Conservation (phyloP, 1,284 basidiomycete genomes). For the Papiliotrema terrestris region DNA sequence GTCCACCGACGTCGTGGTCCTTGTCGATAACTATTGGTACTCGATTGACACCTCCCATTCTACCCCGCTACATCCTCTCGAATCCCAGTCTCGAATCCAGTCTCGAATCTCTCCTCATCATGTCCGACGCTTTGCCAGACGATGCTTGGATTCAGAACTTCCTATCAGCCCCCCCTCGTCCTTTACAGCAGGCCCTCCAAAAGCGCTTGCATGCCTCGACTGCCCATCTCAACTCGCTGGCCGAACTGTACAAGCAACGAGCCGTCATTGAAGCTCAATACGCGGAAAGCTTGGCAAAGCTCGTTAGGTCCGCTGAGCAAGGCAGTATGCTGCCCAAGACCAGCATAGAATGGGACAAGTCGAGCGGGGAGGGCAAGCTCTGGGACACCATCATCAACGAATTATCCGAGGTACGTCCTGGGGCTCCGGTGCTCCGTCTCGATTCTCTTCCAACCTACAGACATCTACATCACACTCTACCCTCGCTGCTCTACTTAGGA, state of each 20-base stretch:
- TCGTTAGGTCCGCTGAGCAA: conserved; percentile 45
- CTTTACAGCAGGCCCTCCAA: conserved; percentile 35
- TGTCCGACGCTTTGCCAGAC: conserved; percentile 38
- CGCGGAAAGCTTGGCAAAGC: conserved; percentile 52
- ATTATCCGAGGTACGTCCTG: conserved; percentile 35
- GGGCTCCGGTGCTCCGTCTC: conserved; percentile 4
- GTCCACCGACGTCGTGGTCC: too few species aligned
- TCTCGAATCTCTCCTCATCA: conserved; percentile 9
- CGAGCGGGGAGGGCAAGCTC: conserved; percentile 35
- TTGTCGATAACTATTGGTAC: too few species aligned
- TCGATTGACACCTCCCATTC: too few species aligned
- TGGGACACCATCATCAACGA: conserved; percentile 44
- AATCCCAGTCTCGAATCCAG: neutral
- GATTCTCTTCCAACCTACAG: conserved; percentile 9
- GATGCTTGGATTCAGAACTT: conserved; percentile 43
- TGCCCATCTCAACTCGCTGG: conserved; percentile 45
- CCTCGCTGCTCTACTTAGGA: conserved; percentile 28
- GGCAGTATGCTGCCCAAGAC: conserved; percentile 31
- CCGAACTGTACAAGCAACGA: conserved; percentile 53
- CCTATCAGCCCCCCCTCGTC: conserved; percentile 31
- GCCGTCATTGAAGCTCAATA: conserved; percentile 52
- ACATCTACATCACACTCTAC: conserved; percentile 42
- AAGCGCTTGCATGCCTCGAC: conserved; percentile 37
- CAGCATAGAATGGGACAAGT: conserved; percentile 36
- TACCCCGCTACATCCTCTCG: neutral